Conservation (phyloP, 2,329 filamentous ascomycete species). For the Pseudocercospora musae region DNA sequence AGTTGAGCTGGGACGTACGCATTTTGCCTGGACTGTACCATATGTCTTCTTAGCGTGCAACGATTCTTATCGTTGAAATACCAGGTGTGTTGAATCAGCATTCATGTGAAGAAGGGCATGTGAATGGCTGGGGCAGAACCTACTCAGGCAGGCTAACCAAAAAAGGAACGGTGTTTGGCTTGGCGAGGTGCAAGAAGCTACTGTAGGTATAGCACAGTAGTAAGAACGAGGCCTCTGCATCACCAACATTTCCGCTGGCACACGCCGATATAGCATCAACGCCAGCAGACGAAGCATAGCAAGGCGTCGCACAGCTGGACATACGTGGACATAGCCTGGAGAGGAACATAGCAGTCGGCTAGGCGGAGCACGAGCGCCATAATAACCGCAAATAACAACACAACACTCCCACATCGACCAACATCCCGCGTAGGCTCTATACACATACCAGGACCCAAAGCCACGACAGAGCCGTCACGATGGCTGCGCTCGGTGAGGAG, state of each 20-base stretch:
- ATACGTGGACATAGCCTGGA: background rate
- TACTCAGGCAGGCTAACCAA: background rate
- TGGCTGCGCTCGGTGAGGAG: constrained; percentile 95
- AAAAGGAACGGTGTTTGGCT: background rate
- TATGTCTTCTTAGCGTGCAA: background rate
- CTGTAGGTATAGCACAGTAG: too few relatives aligned
- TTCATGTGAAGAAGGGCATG: background rate
- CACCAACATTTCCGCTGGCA: background rate
- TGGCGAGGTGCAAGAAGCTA: background rate
- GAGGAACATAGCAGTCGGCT: background rate
- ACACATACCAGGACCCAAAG: background rate
- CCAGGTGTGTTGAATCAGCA: too few relatives aligned
- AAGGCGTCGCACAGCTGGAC: background rate
- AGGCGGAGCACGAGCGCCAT: background rate
- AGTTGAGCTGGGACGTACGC: background rate
- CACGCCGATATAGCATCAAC: background rate
- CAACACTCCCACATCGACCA: background rate
- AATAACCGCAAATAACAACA: background rate
- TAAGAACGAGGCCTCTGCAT: too few relatives aligned
- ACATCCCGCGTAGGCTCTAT: background rate
- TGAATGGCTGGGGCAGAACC: too few relatives aligned
- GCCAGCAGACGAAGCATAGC: background rate
- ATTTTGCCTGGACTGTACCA: background rate
- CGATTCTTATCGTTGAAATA: background rate
- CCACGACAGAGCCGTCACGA: constrained; percentile 38